phyloP scores from a whole-genome alignment of 495 filamentous ascomycete genomes.

The Penicillium waksmanii region DNA sequence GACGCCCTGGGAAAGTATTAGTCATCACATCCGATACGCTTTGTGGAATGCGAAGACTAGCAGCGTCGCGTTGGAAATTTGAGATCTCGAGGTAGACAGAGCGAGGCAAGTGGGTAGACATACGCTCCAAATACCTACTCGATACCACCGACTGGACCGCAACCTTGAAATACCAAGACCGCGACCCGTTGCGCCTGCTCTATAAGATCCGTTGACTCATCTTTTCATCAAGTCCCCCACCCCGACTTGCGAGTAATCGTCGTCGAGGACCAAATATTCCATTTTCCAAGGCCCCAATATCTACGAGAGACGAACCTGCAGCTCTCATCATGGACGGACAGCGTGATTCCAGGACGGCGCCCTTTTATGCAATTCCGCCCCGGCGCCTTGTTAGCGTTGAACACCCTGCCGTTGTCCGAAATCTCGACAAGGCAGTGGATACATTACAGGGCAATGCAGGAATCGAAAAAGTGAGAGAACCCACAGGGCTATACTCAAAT shows the following conservation, averaged over 20 bases:
- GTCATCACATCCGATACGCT: constrained; percentile 14
- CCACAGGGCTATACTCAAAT: neutral
- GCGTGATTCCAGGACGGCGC: constrained; percentile 42
- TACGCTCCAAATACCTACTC: too few relatives aligned
- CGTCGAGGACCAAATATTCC: neutral
- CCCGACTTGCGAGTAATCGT: neutral
- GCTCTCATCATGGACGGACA: constrained; percentile 24
- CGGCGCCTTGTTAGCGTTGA: constrained; percentile 76
- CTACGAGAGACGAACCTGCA: neutral
- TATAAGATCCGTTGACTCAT: constrained; percentile 1
- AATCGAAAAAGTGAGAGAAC: constrained; percentile 62
- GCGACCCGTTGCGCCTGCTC: neutral
- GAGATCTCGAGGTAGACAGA: neutral
- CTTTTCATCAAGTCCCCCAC: neutral
- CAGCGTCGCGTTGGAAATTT: neutral
- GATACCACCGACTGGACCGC: too few relatives aligned
- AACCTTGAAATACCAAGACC: too few relatives aligned
- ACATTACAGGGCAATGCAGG: constrained; percentile 72
- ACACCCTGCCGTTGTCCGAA: constrained; percentile 82
- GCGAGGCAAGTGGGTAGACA: neutral
- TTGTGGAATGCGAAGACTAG: constrained; percentile 7
- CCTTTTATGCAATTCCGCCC: constrained; percentile 63
- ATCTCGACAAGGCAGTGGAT: constrained; percentile 78
- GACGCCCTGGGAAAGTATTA: constrained; percentile 3
- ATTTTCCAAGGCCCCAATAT: too few relatives aligned